These are phyloP conservation scores for Amanita rubescens DNA, from an alignment of 768 basidiomycete genomes.

Conservation along the genomic window DNA sequence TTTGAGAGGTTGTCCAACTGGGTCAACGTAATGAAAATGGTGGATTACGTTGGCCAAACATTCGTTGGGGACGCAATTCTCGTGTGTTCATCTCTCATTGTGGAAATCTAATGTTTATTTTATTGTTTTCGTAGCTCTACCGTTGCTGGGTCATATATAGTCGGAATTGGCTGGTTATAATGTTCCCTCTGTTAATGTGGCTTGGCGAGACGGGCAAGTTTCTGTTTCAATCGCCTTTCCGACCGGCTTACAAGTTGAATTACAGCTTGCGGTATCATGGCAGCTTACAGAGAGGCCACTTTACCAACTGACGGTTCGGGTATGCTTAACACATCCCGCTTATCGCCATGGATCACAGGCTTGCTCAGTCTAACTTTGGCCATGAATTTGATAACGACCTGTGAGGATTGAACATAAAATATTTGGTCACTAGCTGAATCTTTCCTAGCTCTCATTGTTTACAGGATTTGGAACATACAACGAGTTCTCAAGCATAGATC, in stretches of 20 bases:
- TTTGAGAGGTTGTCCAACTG: slow-evolving; percentile 29
- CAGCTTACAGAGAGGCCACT: slow-evolving; percentile 26
- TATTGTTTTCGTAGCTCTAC: slow-evolving; percentile 21
- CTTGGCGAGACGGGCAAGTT: slow-evolving; percentile 26
- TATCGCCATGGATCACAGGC: slow-evolving; percentile 30
- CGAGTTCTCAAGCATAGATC: slow-evolving; percentile 18
- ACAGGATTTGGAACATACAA: slow-evolving; percentile 29
- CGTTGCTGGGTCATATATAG: slow-evolving; percentile 32
- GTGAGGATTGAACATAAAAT: slow-evolving; percentile 15
- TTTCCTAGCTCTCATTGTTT: slow-evolving; percentile 27
- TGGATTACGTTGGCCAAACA: slow-evolving; percentile 32
- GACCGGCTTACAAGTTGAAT: not conserved
- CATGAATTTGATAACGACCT: slow-evolving; percentile 29
- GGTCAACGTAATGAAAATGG: slow-evolving; percentile 37
- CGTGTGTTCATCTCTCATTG: slow-evolving; percentile 17
- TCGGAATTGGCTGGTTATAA: slow-evolving; percentile 23
- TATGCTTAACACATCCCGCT: slow-evolving; percentile 18
- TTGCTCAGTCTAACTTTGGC: slow-evolving; percentile 29
- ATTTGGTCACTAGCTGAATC: not conserved
- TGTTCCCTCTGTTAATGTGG: slow-evolving; percentile 26
- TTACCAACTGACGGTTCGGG: slow-evolving; percentile 14
- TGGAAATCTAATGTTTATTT: not conserved
- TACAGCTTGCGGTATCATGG: slow-evolving; percentile 26
- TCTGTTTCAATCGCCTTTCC: not conserved
- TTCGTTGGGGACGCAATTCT: slow-evolving; percentile 36